These are phyloP conservation scores for Penicillium paneum DNA, from an alignment of 2,329 filamentous ascomycete genomes.

Conservation along the genomic window DNA sequence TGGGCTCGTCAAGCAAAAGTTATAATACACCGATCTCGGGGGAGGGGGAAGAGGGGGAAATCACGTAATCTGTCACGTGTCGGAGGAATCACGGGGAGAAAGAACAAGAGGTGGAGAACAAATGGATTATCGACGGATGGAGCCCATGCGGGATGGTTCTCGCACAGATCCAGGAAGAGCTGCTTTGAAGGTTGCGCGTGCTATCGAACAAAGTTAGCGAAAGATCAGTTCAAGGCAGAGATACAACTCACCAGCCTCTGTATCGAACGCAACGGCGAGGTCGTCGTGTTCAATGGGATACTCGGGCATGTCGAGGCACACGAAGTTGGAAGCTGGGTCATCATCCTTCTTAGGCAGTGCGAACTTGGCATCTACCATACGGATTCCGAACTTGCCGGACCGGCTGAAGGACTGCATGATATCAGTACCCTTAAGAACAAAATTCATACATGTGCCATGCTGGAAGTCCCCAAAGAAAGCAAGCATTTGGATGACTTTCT, in stretches of 20 bases:
- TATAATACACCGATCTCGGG: constrained; percentile 16
- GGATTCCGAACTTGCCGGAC: constrained; percentile 67
- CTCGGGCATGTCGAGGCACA: constrained; percentile 82
- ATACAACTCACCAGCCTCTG: constrained; percentile 62
- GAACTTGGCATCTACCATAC: constrained; percentile 87
- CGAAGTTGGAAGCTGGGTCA: constrained; percentile 63
- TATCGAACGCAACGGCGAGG: constrained; percentile 80
- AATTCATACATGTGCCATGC: constrained; percentile 85
- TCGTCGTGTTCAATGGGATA: constrained; percentile 92
- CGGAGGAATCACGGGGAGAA: neutral
- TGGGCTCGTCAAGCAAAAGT: neutral
- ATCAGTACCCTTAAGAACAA: constrained; percentile 79
- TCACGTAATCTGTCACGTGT: constrained; percentile 21
- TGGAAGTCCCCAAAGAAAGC: constrained; percentile 87
- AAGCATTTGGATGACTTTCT: constrained; percentile 71
- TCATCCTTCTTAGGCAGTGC: constrained; percentile 63
- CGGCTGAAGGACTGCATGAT: constrained; percentile 68
- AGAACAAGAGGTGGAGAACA: neutral
- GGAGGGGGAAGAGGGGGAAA: constrained; percentile 2
- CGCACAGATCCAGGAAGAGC: constrained; percentile 39
- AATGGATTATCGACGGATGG: constrained; percentile 36
- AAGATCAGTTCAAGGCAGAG: neutral
- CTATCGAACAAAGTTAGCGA: constrained; percentile 21
- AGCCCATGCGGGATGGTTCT: constrained; percentile 41
- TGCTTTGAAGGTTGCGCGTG: constrained; percentile 38